phyloP scores from a whole-genome alignment of 352 stramenopile species.

The Pseudoperonospora humuli region DNA sequence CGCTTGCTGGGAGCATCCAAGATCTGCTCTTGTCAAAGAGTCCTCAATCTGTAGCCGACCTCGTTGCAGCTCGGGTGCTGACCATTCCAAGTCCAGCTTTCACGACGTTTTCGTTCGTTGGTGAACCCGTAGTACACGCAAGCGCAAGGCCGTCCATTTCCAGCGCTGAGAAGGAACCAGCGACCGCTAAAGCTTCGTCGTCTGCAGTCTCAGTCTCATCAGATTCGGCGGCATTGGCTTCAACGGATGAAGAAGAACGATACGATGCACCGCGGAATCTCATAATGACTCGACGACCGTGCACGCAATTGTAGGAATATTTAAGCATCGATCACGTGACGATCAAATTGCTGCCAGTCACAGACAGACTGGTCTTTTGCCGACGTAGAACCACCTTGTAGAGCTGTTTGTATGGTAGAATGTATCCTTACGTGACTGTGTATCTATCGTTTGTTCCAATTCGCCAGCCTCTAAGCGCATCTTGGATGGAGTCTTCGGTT shows the following conservation, averaged over 20 bases:
- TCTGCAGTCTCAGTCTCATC: not conserved
- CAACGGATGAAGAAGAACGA: conserved; percentile 15
- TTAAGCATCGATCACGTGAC: conserved; percentile 7
- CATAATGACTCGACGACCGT: conserved; percentile 18
- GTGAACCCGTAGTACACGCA: conserved; percentile 12
- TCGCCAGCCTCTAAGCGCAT: too few relatives aligned
- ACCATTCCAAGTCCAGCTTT: conserved; percentile 6
- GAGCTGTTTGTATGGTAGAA: not conserved
- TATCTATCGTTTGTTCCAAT: too few relatives aligned
- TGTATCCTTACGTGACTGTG: too few relatives aligned
- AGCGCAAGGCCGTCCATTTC: conserved; percentile 6
- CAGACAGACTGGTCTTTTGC: too few relatives aligned
- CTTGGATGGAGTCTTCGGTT: too few relatives aligned
- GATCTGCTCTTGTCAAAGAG: conserved; percentile 61
- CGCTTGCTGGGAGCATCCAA: conserved; percentile 49
- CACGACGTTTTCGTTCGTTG: conserved; percentile 8
- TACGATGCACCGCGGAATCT: conserved; percentile 23
- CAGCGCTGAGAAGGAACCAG: not conserved
- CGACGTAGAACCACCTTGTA: not conserved
- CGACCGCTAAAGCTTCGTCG: not conserved
- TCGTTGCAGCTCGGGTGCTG: conserved; percentile 20
- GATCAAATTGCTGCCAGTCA: too few relatives aligned
- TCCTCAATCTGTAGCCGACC: conserved; percentile 59
- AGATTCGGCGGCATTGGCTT: not conserved
- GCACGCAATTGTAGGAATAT: conserved; percentile 22